A percentile compares a stretch with the other conserved stretches of the same genome.
phyloP scores from a whole-genome alignment of 805 yeast species.

The Hermanozyma aechmeae region DNA sequence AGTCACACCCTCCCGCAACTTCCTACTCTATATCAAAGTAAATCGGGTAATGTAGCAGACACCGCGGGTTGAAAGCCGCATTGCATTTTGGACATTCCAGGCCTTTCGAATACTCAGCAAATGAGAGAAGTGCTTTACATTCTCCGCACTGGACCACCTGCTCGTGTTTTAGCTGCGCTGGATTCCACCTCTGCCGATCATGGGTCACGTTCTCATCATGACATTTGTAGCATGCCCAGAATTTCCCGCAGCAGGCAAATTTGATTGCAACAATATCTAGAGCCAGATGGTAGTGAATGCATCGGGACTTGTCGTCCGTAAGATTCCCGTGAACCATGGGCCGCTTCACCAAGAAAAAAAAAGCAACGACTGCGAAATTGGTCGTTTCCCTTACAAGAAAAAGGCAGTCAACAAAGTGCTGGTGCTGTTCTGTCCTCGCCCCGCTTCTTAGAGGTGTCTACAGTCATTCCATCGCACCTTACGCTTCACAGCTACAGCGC shows the following conservation, averaged over 20 bases:
- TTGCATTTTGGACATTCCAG: conserved; percentile 16
- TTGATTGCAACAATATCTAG: conserved; percentile 32
- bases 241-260: conserved; percentile 27
- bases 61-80: conserved; percentile 26
- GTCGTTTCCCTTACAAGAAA: no score
- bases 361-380: no score
- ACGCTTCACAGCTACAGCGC: no score
- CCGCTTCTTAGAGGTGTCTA: no score
- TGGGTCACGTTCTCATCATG: conserved; percentile 16
- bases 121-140: conserved; percentile 21
- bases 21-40: conserved; percentile 29
- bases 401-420: no score
- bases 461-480: no score
- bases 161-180: conserved; percentile 4
- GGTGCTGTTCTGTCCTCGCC: no score
- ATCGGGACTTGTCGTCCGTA: conserved; percentile 28
- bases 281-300: conserved; percentile 24
- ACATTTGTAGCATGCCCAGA: conserved; percentile 32
- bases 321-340: no score
- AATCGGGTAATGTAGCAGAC: conserved; percentile 25
- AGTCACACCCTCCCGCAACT: no score
- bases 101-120: conserved; percentile 15
- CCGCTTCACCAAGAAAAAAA: no score
- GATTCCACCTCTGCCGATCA: conserved; percentile 7
- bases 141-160: conserved; percentile 27